Base-by-base conservation (phyloP, 1,139 yeast genomes). In the Magnusiomyces ingens region DNA sequence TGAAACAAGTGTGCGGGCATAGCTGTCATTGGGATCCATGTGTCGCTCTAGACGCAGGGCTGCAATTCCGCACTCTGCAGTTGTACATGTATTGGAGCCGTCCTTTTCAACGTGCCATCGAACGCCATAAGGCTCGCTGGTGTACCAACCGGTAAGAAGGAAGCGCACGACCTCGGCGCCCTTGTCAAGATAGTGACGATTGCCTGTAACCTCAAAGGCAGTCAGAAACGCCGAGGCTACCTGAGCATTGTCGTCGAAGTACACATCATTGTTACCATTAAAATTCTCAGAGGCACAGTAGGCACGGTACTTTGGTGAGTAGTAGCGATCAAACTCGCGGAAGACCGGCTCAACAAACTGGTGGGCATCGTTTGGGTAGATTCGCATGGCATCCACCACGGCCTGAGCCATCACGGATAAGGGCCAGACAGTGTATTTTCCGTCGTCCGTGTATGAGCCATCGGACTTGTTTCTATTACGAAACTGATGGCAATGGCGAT, bases 171-270 rank as follows among this genome's bases (percentile, higher is more conserved):
- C 71, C 60, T 80, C 86, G 52, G 80, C 73, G 6, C 82, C 85
- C 62, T 75, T 75, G 59, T 79, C 82, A 59, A 84, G 71, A 62
- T 72, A 81, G 50, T 71, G 70, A 59, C 71, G 71, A 58, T 82
- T 76, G 0, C 79, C 79, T 1, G 89, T 82, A 22, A 81, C 88
- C 62, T 84, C 89, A 63, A 80, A 84, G 1, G 88, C 87, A 1
- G 84, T 76, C 55, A 84, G 71, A 62, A 82, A 74, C 11, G 85
- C 85, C 60, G 84, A 75, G 18, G 86, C 84, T 15, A 83, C 82
- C 64, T 84, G 91, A 3, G 90, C 91, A 64, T 84, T 85, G 63
- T 84, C 91, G 65, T 84, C 91, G 60, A 81, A 84, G 66, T 84
- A 83, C 49, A 84, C 80, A 64, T 84, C 90, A 49, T 71, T 71